These are phyloP conservation scores for Starmera stellimalicola DNA, from an alignment of 1,139 yeast genomes.

Conservation along the genomic window DNA sequence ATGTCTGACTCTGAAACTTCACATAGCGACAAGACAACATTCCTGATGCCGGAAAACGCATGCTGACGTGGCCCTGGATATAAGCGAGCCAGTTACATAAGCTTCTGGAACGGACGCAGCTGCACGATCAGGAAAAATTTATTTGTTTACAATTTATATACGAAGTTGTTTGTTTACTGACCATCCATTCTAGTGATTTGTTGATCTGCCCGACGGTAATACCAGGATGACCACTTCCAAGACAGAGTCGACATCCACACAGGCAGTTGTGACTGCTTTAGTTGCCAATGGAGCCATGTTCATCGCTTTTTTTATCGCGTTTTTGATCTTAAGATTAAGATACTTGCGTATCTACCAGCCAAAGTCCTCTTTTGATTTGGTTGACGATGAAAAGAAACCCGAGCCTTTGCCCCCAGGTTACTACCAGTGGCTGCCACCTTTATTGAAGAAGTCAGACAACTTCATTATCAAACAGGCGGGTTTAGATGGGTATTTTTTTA, in stretches of 20 bases:
- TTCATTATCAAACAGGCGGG: conserved; percentile 67
- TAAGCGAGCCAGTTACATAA: no score
- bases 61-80: no score
- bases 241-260: conserved; percentile 39
- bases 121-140: no score
- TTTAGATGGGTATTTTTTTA: conserved; percentile 75
- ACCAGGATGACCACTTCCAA: conserved; percentile 7
- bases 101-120: no score
- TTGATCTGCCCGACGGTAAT: no score
- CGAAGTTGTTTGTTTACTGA: no score
- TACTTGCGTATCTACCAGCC: conserved; percentile 62
- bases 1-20: no score
- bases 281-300: conserved; percentile 46
- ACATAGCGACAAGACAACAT: no score
- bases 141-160: no score
- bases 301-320: conserved; percentile 41
- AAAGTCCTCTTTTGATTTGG: conserved; percentile 46
- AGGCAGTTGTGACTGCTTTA: conserved; percentile 54
- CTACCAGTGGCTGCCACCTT: conserved; percentile 49
- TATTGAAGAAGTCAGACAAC: conserved; percentile 52
- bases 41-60: no score
- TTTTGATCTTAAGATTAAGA: conserved; percentile 43
- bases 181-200: no score
- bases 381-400: conserved; percentile 52
- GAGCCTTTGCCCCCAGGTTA: conserved; percentile 56